These are phyloP conservation scores for Aspergillus sp. DNA, from an alignment of 2,329 filamentous ascomycete genomes.

Conservation along the genomic window DNA sequence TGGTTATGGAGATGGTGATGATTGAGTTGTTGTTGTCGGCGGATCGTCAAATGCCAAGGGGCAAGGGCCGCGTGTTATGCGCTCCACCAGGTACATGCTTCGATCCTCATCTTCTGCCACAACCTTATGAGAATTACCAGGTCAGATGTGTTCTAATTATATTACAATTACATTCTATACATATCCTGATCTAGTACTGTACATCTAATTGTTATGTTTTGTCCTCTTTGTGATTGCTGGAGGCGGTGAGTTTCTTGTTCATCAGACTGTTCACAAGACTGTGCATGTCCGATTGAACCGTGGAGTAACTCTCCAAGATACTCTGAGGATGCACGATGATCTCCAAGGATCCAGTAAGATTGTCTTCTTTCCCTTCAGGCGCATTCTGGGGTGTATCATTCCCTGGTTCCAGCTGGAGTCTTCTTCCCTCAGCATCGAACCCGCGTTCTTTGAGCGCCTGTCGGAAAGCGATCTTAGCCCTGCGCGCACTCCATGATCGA, in stretches of 20 bases:
- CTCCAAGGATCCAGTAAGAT: slow-evolving; percentile 38
- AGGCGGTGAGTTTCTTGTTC: not conserved
- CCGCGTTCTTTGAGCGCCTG: slow-evolving; percentile 47
- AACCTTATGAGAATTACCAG: not conserved
- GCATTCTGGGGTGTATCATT: not conserved
- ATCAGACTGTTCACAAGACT: slow-evolving; percentile 14
- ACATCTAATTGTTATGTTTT: not conserved
- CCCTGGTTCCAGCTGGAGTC: slow-evolving; percentile 8
- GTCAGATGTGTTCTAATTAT: not conserved
- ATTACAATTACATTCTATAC: not conserved
- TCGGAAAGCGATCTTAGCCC: slow-evolving; percentile 44
- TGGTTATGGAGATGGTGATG: slow-evolving; percentile 2
- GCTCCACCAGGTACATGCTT: not conserved
- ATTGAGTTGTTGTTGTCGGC: slow-evolving; percentile 6
- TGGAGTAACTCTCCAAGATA: slow-evolving; percentile 12
- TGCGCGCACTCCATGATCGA: slow-evolving; percentile 45
- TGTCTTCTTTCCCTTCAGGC: slow-evolving; percentile 10
- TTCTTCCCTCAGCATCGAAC: slow-evolving; percentile 37
- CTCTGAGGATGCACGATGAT: slow-evolving; percentile 20
- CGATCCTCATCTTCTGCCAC: slow-evolving; percentile 3
- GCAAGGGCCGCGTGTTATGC: slow-evolving; percentile 21
- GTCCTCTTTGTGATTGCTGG: not conserved
- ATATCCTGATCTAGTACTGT: not conserved
- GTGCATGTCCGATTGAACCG: slow-evolving; percentile 17
- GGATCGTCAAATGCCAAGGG: slow-evolving; percentile 23